These are phyloP conservation scores for Vickermania ingenoplastis DNA, from an alignment of 208 protist genomes.

Conservation along the genomic window DNA sequence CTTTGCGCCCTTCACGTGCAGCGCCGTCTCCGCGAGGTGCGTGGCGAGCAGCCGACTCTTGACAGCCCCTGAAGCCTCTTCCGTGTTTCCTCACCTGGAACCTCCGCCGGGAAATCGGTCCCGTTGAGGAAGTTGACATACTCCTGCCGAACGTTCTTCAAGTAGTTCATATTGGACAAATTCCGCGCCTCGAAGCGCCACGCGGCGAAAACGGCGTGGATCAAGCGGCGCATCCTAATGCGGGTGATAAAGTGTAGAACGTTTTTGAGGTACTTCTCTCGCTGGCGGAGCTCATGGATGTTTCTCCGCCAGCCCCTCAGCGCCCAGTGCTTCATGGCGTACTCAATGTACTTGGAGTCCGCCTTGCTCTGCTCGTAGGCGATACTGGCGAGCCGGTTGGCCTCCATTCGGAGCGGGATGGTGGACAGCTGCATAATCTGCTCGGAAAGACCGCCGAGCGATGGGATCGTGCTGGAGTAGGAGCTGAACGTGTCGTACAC, in stretches of 20 bases:
- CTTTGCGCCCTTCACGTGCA: conserved; percentile 13
- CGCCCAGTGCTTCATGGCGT: conserved; percentile 52
- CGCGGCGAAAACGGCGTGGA: conserved; percentile 33
- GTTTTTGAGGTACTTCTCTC: neutral
- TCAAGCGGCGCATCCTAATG: conserved; percentile 13
- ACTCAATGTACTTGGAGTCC: conserved; percentile 58
- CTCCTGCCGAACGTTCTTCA: conserved; percentile 23
- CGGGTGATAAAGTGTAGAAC: conserved; percentile 10
- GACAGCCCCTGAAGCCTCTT: neutral
- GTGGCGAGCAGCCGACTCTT: conserved; percentile 33
- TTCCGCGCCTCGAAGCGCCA: conserved; percentile 41
- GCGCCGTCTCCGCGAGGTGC: conserved; percentile 36
- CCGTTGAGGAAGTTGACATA: conserved; percentile 39
- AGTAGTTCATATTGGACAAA: conserved; percentile 16
- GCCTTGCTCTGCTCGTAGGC: conserved; percentile 25
- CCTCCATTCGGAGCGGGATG: conserved; percentile 36
- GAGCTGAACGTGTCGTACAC: conserved; percentile 55
- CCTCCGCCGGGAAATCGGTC: conserved; percentile 23
- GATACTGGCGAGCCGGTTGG: conserved; percentile 12
- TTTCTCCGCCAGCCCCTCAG: conserved; percentile 54
- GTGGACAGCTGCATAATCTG: conserved; percentile 56
- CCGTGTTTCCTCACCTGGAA: neutral
- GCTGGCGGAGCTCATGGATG: conserved; percentile 12
- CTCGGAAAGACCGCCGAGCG: conserved; percentile 45
- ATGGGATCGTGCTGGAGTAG: conserved; percentile 25